Evolutionary conservation across 2,329 filamentous ascomycete species (phyloP).

Genomic region (Scedosporium boydii): DNA sequence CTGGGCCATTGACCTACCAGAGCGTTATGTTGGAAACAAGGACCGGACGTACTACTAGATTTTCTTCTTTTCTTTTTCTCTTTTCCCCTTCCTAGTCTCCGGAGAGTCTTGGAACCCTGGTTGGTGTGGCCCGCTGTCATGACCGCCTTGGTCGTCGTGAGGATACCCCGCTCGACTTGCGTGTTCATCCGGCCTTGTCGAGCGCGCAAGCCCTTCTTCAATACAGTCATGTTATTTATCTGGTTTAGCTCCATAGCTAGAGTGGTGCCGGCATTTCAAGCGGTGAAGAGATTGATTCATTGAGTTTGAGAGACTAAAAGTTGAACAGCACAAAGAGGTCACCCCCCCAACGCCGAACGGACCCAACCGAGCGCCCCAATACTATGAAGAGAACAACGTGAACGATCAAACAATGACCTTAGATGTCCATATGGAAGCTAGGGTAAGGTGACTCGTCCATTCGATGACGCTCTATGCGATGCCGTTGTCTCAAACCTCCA

Average conservation of each 20-base stretch:
- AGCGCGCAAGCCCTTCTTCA: background rate
- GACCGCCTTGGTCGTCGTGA: background rate
- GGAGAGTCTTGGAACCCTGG: background rate
- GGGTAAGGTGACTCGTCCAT: background rate
- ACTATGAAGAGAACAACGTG: no score
- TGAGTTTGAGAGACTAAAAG: background rate
- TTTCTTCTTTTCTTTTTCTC: background rate
- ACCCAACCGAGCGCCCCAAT: no score
- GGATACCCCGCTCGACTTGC: background rate
- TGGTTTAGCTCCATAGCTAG: background rate
- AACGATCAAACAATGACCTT: no score
- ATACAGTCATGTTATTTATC: background rate
- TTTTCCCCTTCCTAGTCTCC: no score
- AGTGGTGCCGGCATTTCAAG: background rate
- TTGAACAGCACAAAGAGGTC: background rate
- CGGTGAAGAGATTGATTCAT: background rate
- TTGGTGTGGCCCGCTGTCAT: background rate
- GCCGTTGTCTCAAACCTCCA: background rate
- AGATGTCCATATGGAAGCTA: background rate
- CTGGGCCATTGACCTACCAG: conserved; percentile 72
- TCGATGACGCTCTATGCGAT: background rate
- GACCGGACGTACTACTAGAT: conserved; percentile 3
- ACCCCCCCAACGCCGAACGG: no score
- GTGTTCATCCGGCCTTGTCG: background rate
- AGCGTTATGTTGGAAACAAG: conserved; percentile 49